A percentile compares a stretch with the other conserved stretches of the same genome.
These are phyloP conservation scores for Trichoderma breve DNA, from an alignment of 2,329 filamentous ascomycete genomes.

Conservation along the genomic window DNA sequence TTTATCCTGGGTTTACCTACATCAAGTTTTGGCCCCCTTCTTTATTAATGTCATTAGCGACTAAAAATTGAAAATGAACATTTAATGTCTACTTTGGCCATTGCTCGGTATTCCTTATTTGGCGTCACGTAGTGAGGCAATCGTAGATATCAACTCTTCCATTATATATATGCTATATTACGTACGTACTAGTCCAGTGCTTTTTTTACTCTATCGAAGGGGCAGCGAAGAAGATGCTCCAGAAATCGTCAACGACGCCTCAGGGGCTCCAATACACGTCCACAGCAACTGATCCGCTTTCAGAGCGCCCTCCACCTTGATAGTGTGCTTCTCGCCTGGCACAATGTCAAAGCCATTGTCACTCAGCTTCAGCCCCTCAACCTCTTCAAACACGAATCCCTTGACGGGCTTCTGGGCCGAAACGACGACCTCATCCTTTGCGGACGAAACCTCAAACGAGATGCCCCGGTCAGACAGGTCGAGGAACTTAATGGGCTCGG, in stretches of 20 bases:
- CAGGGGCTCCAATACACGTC: constrained; percentile 23
- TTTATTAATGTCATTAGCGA: constrained; percentile 8
- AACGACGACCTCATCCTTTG: constrained; percentile 29
- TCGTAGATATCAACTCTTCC: not conserved
- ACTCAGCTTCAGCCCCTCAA: constrained; percentile 44
- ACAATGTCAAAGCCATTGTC: constrained; percentile 60
- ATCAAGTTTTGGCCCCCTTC: not conserved
- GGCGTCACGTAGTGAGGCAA: not conserved
- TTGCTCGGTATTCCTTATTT: not conserved
- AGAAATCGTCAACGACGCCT: constrained; percentile 20
- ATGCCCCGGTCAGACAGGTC: constrained; percentile 45
- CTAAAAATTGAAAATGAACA: not conserved
- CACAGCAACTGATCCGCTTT: constrained; percentile 20
- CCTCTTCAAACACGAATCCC: constrained; percentile 53
- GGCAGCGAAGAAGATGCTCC: not conserved
- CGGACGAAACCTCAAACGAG: constrained; percentile 32
- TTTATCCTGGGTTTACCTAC: not conserved
- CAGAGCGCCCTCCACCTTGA: constrained; percentile 23
- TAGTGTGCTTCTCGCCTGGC: constrained; percentile 41
- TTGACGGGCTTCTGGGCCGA: constrained; percentile 51
- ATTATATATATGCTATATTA: not conserved
- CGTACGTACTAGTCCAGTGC: too few relatives aligned
- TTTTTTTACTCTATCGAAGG: not conserved
- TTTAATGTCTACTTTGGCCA: not conserved
- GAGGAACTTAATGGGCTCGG: constrained; percentile 61